Evolutionary conservation across 2,329 filamentous ascomycete species (phyloP).

Genomic region (Cryphonectria nitschkei): DNA sequence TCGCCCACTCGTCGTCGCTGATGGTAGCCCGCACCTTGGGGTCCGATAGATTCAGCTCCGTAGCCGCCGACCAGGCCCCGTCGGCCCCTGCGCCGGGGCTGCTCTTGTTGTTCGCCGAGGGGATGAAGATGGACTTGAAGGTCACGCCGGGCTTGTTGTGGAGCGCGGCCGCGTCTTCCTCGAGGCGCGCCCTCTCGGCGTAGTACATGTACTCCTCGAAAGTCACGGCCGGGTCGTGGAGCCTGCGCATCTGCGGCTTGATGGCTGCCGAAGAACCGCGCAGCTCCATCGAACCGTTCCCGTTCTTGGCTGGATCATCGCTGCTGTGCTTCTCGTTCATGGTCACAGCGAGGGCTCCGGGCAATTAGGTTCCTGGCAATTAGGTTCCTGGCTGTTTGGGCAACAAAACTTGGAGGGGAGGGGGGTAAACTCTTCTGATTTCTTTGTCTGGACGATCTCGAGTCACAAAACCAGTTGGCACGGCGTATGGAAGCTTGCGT

Average conservation of each 20-base stretch:
- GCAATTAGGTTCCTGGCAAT: background rate
- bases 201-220: constrained; percentile 30
- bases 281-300: constrained; percentile 5
- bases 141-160: constrained; percentile 8
- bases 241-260: constrained; percentile 24
- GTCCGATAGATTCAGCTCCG: constrained; percentile 26
- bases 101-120: constrained; percentile 13
- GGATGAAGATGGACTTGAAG: constrained; percentile 23
- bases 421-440: background rate
- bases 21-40: constrained; percentile 21
- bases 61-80: constrained; percentile 16
- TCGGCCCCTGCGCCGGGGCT: constrained; percentile 11
- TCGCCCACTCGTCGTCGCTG: constrained; percentile 27
- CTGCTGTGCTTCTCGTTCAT: background rate
- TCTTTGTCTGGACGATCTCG: background rate
- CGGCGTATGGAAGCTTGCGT: background rate
- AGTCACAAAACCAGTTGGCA: background rate
- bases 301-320: background rate
- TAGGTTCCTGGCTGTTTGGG: background rate
- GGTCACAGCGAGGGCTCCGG: background rate
- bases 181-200: constrained; percentile 22
- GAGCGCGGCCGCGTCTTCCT: constrained; percentile 19
- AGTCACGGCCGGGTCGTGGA: constrained; percentile 24
- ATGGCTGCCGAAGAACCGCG: constrained; percentile 6
- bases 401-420: background rate